Percentiles rank a stretch among this genome's conserved stretches.
Evolutionary conservation across 2,329 filamentous ascomycete genomes (phyloP).

Genomic region (Tetracladium maxilliforme): DNA sequence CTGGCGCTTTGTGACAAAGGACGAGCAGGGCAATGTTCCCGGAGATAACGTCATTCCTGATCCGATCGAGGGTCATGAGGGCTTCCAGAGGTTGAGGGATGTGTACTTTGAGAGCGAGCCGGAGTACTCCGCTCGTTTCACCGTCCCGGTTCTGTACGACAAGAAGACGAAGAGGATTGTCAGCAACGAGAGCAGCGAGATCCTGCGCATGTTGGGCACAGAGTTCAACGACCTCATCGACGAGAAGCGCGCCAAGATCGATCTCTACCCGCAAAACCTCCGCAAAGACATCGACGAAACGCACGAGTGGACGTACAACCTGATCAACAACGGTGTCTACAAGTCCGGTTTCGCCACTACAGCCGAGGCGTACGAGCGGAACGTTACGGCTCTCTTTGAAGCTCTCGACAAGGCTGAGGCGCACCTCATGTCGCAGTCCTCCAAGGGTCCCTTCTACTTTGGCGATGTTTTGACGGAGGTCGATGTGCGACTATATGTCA

Average conservation of each 20-base stretch:
- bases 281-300: constrained; percentile 56
- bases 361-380: constrained; percentile 67
- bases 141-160: constrained; percentile 55
- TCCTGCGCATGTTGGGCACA: constrained; percentile 69
- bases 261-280: constrained; percentile 55
- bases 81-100: constrained; percentile 14
- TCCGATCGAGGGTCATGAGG: constrained; percentile 56
- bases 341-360: constrained; percentile 75
- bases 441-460: constrained; percentile 55
- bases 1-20: constrained; percentile 4
- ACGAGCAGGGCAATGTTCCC: constrained; percentile 20
- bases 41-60: constrained; percentile 51
- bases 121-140: constrained; percentile 53
- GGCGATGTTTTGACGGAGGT: constrained; percentile 66
- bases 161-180: constrained; percentile 54
- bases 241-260: constrained; percentile 40
- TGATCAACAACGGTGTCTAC: constrained; percentile 59
- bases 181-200: constrained; percentile 72
- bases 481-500: constrained; percentile 59
- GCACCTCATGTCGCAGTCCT: constrained; percentile 35
- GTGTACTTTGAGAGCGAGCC: constrained; percentile 35
- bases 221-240: constrained; percentile 62
- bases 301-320: constrained; percentile 68
- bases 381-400: constrained; percentile 56
- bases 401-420: constrained; percentile 64